Percentiles rank a stretch among this genome's conserved stretches.
Evolutionary conservation across 495 filamentous ascomycete genomes (phyloP).

Genomic region (Podospora pseudocomata): DNA sequence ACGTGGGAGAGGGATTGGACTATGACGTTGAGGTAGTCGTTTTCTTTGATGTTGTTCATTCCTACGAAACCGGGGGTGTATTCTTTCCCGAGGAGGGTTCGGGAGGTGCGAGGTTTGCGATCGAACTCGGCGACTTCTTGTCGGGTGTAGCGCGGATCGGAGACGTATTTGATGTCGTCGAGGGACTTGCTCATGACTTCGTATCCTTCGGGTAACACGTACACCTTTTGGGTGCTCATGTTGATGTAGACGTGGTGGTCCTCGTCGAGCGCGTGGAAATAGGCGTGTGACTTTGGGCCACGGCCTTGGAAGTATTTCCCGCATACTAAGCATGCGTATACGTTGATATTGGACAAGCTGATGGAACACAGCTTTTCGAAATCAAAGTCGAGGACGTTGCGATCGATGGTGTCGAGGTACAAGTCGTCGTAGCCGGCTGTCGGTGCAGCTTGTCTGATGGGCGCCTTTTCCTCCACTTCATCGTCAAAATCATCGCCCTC

Average conservation of each 20-base stretch:
- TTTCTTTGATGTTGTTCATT: slow-evolving; percentile 99
- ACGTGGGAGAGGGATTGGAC: slow-evolving; percentile 93
- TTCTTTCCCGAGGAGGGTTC: slow-evolving; percentile 73
- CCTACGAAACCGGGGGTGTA: slow-evolving; percentile 95
- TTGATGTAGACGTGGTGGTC: slow-evolving; percentile 98
- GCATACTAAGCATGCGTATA: slow-evolving; percentile 96
- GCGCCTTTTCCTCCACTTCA: slow-evolving; percentile 44
- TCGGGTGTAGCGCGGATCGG: slow-evolving; percentile 81
- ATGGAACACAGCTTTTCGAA: slow-evolving; percentile 98
- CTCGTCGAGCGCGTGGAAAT: slow-evolving; percentile 94
- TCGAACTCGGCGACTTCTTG: slow-evolving; percentile 77
- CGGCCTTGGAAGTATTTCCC: slow-evolving; percentile 97
- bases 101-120: slow-evolving; percentile 66
- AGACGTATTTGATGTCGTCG: slow-evolving; percentile 98
- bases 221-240: slow-evolving; percentile 91
- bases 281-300: slow-evolving; percentile 90
- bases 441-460: slow-evolving; percentile 66
- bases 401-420: slow-evolving; percentile 96
- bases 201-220: slow-evolving; percentile 94
- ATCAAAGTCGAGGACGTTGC: slow-evolving; percentile 84
- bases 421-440: slow-evolving; percentile 89
- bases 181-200: slow-evolving; percentile 93
- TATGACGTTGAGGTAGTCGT: slow-evolving; percentile 97
- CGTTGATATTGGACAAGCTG: slow-evolving; percentile 94
- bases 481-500: slow-evolving; percentile 27